A percentile compares a stretch with the other conserved stretches of the same genome.
Conservation (phyloP, 78 protist species). For the Guillardia theta region DNA sequence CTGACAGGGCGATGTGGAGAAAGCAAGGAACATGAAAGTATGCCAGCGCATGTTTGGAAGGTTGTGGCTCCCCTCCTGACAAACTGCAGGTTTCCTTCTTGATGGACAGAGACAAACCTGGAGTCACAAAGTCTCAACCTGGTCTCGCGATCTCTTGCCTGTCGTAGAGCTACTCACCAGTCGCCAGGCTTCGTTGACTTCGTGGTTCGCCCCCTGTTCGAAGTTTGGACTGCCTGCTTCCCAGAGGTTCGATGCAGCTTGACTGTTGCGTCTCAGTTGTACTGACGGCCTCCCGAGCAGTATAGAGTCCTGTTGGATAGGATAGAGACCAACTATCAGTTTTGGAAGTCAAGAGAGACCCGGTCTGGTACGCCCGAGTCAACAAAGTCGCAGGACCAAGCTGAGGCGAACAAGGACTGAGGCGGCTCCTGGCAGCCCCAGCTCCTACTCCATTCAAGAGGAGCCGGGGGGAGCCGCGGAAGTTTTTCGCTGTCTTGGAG, state of each 20-base stretch:
- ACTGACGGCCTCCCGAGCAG: background rate
- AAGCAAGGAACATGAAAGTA: background rate
- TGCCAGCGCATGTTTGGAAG: no score
- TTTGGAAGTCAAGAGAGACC: no score
- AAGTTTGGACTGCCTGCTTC: background rate
- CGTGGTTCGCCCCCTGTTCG: slow-evolving; percentile 4
- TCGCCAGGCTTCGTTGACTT: background rate
- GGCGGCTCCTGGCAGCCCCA: no score
- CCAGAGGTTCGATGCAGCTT: background rate
- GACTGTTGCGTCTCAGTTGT: background rate
- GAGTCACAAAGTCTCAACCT: slow-evolving; percentile 16
- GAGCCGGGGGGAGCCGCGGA: no score
- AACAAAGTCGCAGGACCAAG: no score
- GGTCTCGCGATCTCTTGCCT: background rate
- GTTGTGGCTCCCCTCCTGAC: no score
- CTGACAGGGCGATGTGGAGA: background rate
- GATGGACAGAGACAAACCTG: slow-evolving; percentile 12
- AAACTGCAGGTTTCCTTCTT: slow-evolving; percentile 10
- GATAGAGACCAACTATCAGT: background rate
- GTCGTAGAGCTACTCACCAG: no score
- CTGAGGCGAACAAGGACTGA: no score
- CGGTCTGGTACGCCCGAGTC: no score
- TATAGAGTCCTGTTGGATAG: background rate
- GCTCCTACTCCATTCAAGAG: no score
- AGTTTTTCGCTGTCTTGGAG: no score